These are phyloP conservation scores for Didymella arachidicola DNA, from an alignment of 2,329 filamentous ascomycete genomes.

Conservation along the genomic window DNA sequence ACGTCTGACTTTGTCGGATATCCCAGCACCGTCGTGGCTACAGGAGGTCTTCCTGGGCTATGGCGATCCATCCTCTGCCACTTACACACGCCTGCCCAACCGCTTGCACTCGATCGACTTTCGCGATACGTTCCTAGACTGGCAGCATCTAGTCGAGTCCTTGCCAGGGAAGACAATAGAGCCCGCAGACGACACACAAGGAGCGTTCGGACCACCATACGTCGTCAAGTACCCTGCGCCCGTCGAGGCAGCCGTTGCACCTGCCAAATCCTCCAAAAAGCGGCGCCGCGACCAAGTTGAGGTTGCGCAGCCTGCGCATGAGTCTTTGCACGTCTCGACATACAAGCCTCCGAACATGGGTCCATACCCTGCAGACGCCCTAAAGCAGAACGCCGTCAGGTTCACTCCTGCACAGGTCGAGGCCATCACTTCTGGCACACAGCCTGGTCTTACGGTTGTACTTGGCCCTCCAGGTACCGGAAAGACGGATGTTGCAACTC, in stretches of 20 bases:
- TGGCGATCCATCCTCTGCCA: slow-evolving; percentile 87
- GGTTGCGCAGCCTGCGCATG: slow-evolving; percentile 63
- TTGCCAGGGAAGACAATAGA: slow-evolving; percentile 88
- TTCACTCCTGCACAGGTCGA: slow-evolving; percentile 93
- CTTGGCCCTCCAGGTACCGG: slow-evolving; percentile 96
- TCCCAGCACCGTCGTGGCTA: slow-evolving; percentile 87
- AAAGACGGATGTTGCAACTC: slow-evolving; percentile 98
- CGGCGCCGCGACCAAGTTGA: slow-evolving; percentile 79
- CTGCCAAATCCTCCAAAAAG: slow-evolving; percentile 77
- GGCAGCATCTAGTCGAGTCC: slow-evolving; percentile 91
- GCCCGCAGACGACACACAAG: slow-evolving; percentile 72
- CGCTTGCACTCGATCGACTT: slow-evolving; percentile 83
- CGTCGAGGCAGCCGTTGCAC: slow-evolving; percentile 53
- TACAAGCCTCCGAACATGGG: slow-evolving; percentile 90
- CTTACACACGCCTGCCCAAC: slow-evolving; percentile 82
- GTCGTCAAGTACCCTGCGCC: slow-evolving; percentile 70
- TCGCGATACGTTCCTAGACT: slow-evolving; percentile 92
- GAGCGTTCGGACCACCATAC: slow-evolving; percentile 86
- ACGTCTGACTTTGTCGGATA: slow-evolving; percentile 81
- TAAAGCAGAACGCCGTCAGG: slow-evolving; percentile 80
- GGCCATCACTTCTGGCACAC: slow-evolving; percentile 90
- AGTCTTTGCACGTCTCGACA: slow-evolving; percentile 81
- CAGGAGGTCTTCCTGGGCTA: slow-evolving; percentile 98
- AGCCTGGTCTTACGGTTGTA: slow-evolving; percentile 91
- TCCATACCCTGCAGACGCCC: slow-evolving; percentile 85